Evolutionary conservation across 1,139 yeast genomes (phyloP), one percentile per base, ranked within the genome.

Genomic region (Lodderomyces orthopsilosis): DNA sequence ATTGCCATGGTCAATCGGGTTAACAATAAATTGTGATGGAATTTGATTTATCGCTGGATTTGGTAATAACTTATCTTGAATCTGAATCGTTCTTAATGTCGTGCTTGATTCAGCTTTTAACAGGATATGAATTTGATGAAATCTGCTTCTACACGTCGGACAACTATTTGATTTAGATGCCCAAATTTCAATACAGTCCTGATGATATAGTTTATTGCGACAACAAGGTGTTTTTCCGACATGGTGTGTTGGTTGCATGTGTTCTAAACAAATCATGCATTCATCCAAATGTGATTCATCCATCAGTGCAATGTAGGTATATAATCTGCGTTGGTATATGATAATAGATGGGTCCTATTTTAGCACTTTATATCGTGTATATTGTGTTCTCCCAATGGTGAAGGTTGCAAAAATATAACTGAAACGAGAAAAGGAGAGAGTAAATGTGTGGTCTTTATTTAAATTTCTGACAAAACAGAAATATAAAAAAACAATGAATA

Each of bases 261-360:
- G 48, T 39, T 77, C 82, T 35, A 77, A 60, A 50, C 83, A 78
- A 37, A 77, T 76, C 23, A 78, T 65, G 51, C 83, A 77, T 43
- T 71, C 76, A 43, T 39, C 34, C 19, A 14, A 30, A 15, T 30
- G 34, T 6, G 34, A 14, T 5, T 30, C 34, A 30, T 5, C 15
- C 34, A 30, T 30, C 15, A 14, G 18, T 28, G 12, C 21, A 5
- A 30, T 21, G 34, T 30, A 10, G 6, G 34, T 2, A 15, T 10
- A 15, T 2, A 3, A 13, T 27, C 23, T 27, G 15, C n/a, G n/a
- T 8, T 10, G 27, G 4, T 24, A 10, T 24, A n/a, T n/a, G n/a
- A 15, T n/a, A 4, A n/a, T 30, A 15, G 19, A 30, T 30, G 34
- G 19, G 4, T 13, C 19, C 15, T 14, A 4, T 27, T 24, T 24